Percentiles rank a stretch among this genome's conserved stretches.
Conservation (phyloP, 2,329 filamentous ascomycete species). For the Aaosphaeria arxii region DNA sequence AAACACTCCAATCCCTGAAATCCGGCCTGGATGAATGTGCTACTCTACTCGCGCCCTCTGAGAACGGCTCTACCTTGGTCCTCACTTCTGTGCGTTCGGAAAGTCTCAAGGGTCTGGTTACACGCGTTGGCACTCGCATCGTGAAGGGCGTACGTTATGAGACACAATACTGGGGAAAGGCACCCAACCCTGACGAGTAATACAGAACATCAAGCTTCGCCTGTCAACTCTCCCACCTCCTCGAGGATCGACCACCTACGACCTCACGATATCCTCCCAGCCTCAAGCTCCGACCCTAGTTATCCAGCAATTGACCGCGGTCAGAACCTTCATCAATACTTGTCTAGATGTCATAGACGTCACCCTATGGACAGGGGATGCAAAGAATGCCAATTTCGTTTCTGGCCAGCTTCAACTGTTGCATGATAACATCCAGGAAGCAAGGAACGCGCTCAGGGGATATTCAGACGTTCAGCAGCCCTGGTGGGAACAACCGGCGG, state of each 20-base stretch:
- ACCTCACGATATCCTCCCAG: slow-evolving; percentile 50
- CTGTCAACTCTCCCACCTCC: slow-evolving; percentile 64
- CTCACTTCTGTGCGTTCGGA: slow-evolving; percentile 85
- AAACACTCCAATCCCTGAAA: slow-evolving; percentile 60
- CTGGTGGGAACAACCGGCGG: slow-evolving; percentile 56
- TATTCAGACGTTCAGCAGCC: slow-evolving; percentile 47
- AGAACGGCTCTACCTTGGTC: slow-evolving; percentile 84
- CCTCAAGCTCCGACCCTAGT: slow-evolving; percentile 57
- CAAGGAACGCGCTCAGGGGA: slow-evolving; percentile 58
- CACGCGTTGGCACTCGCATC: slow-evolving; percentile 83
- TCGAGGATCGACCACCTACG: slow-evolving; percentile 50
- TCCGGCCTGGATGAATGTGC: slow-evolving; percentile 85
- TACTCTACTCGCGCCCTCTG: slow-evolving; percentile 76
- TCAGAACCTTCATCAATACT: slow-evolving; percentile 76
- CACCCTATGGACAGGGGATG: slow-evolving; percentile 68
- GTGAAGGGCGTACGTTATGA: slow-evolving; percentile 73
- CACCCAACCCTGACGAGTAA: background rate
- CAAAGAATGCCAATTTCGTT: slow-evolving; percentile 57
- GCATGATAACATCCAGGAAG: slow-evolving; percentile 60
- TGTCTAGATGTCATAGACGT: slow-evolving; percentile 80
- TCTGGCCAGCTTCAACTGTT: slow-evolving; percentile 57
- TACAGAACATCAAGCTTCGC: slow-evolving; percentile 71
- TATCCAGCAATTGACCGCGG: slow-evolving; percentile 67
- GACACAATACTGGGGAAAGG: background rate
- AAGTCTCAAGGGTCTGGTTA: slow-evolving; percentile 87